A percentile compares a stretch with the other conserved stretches of the same genome.
These are phyloP conservation scores for Earliella scabrosa DNA, from an alignment of 1,284 basidiomycete genomes.

Conservation along the genomic window DNA sequence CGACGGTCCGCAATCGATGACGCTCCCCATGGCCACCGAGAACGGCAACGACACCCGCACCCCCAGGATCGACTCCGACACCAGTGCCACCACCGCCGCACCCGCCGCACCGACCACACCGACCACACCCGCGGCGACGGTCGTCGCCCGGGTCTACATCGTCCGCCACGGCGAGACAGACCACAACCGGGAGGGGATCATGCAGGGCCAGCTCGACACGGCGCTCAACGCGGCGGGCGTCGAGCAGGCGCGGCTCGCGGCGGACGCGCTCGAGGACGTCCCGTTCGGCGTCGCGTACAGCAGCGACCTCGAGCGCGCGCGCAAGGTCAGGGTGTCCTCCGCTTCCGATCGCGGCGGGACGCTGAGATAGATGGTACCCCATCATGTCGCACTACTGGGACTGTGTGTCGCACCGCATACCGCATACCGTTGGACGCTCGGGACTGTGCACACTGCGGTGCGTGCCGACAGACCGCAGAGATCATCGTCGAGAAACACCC, in stretches of 20 bases:
- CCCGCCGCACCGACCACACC: no score
- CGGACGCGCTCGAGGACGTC: slow-evolving; percentile 51
- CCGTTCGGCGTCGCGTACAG: slow-evolving; percentile 58
- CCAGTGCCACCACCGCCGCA: no score
- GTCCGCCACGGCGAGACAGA: slow-evolving; percentile 80
- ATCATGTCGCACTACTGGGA: no score
- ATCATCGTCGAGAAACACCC: slow-evolving; percentile 60
- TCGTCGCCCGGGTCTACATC: slow-evolving; percentile 51
- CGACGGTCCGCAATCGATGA: no score
- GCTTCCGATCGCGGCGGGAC: background rate
- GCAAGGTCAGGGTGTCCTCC: slow-evolving; percentile 46
- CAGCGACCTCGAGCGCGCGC: slow-evolving; percentile 70
- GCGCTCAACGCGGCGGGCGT: slow-evolving; percentile 60
- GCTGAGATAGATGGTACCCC: background rate
- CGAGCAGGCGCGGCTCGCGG: slow-evolving; percentile 59
- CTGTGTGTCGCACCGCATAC: no score
- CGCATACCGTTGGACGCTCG: no score
- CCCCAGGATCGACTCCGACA: background rate
- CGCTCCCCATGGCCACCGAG: no score
- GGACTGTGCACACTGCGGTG: background rate
- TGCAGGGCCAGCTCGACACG: slow-evolving; percentile 76
- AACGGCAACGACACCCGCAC: background rate
- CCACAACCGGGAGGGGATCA: slow-evolving; percentile 60
- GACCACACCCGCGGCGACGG: background rate
- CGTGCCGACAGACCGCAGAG: slow-evolving; percentile 59